Evolutionary conservation across 805 yeast genomes (phyloP), one percentile per base, ranked within the genome.

Genomic region (Nakazawaea wickerhamii): DNA sequence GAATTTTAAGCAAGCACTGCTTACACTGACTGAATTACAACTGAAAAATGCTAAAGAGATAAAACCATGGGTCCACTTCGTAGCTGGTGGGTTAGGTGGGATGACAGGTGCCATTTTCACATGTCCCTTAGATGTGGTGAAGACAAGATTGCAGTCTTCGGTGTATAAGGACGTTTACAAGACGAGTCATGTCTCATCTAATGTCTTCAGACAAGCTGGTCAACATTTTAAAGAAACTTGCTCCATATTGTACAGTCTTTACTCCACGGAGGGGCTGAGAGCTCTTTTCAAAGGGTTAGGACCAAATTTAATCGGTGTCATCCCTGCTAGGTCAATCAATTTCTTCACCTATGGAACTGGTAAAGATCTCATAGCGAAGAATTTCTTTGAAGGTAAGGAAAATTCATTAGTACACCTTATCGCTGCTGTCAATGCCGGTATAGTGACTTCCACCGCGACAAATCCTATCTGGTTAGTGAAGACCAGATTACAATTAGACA

Each of bases 401-500:
- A 79, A 81, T 13, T 79, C 97, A 1, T 77, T 87, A 77, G 78
- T 93, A 17, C 98, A 93, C 64, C 67, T 95, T 43, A 56, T 79
- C 30, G 79, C 97, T 1, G 99, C 97, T 5, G 79, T 90, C 0
- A 73, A 74, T 53, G 99, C 99, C 0, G 99, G 99, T 4, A 70
- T 91, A 57, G 91, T 83, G 14, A 93, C 99, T 0, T 83, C 96
- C 4, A 91, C 99, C 0, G 95, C 89, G 11, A 93, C 99, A 0
- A 93, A 93, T 59, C 99, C 99, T 10, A 93, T 93, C 45, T 93
- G 99, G 99, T 68, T 93, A 47, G 81, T 93, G 47, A 93, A 93
- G 64, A 93, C 99, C 1, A 73, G 99, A 55, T 73, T 93, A 41
- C 99, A 93, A 59, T 70, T 93, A 40, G 99, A 93, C 61, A 84